Conservation (phyloP, 2,329 filamentous ascomycete species). For the Cladosporium cucumerinum region DNA sequence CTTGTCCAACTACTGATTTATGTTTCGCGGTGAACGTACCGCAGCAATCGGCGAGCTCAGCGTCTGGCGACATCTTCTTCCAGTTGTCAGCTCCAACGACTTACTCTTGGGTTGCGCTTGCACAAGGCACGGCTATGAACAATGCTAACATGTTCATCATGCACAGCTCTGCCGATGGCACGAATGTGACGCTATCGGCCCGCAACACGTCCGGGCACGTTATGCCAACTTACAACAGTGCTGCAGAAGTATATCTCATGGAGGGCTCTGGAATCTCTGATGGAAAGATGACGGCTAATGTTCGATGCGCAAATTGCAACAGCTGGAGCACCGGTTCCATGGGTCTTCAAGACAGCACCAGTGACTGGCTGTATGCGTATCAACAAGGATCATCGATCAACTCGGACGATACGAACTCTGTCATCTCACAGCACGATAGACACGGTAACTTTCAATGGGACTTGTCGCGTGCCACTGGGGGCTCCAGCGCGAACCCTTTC, state of each 20-base stretch:
- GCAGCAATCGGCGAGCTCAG: slow-evolving; percentile 47
- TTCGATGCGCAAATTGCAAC: slow-evolving; percentile 53
- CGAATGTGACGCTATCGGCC: slow-evolving; percentile 57
- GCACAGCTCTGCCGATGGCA: slow-evolving; percentile 50
- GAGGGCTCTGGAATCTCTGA: slow-evolving; percentile 53
- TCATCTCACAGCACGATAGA: slow-evolving; percentile 46
- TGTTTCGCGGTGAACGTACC: slow-evolving; percentile 56
- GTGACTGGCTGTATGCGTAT: slow-evolving; percentile 51
- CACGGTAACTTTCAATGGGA: slow-evolving; percentile 43
- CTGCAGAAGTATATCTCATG: slow-evolving; percentile 48
- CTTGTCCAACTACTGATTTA: slow-evolving; percentile 27
- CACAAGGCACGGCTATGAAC: slow-evolving; percentile 53
- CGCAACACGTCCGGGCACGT: slow-evolving; percentile 45
- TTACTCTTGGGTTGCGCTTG: slow-evolving; percentile 55
- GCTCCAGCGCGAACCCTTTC: slow-evolving; percentile 44
- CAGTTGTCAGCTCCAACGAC: slow-evolving; percentile 53
- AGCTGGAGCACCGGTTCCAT: slow-evolving; percentile 52
- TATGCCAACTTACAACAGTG: slow-evolving; percentile 42
- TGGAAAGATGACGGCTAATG: slow-evolving; percentile 55
- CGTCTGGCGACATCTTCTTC: slow-evolving; percentile 56
- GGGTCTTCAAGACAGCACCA: slow-evolving; percentile 42
- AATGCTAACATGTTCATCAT: slow-evolving; percentile 58
- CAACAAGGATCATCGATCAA: slow-evolving; percentile 47
- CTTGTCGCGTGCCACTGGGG: slow-evolving; percentile 50
- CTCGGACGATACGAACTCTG: slow-evolving; percentile 42